Conservation (phyloP, 1,284 basidiomycete species). For the Macrocystidia cucumis region DNA sequence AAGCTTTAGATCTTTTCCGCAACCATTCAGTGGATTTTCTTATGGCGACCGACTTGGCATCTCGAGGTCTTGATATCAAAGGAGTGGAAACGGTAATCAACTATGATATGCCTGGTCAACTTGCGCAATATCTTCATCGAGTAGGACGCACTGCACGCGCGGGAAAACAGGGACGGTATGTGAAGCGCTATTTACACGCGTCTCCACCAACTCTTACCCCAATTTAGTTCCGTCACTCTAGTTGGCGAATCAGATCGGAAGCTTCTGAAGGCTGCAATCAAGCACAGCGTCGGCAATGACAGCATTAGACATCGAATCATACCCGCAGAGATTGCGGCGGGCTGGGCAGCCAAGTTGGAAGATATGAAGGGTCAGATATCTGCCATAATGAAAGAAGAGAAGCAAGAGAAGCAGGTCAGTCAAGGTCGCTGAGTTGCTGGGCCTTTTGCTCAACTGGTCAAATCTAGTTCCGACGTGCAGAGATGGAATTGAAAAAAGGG, state of each 20-base stretch:
- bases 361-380: constrained; percentile 75
- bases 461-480: constrained; percentile 72
- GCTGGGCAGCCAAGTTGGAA: constrained; percentile 69
- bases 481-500: constrained; percentile 95
- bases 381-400: constrained; percentile 86
- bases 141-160: constrained; percentile 96
- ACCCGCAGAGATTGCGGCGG: constrained; percentile 70
- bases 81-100: constrained; percentile 98
- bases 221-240: constrained; percentile 79
- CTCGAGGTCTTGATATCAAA: constrained; percentile 94
- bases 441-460: constrained; percentile 3
- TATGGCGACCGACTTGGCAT: constrained; percentile 94
- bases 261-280: constrained; percentile 94
- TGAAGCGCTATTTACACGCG: constrained; percentile 10
- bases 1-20: constrained; percentile 81
- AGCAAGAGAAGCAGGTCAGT: constrained; percentile 86
- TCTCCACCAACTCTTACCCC: not conserved
- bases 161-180: constrained; percentile 83
- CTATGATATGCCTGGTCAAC: constrained; percentile 94
- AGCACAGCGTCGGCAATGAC: constrained; percentile 74
- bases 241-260: constrained; percentile 96
- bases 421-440: constrained; percentile 1
- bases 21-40: constrained; percentile 83
- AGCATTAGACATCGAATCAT: constrained; percentile 88
- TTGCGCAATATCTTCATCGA: constrained; percentile 93